Base-by-base conservation (phyloP, 148 eudicot genomes). In the Fagopyrum homotropicum region DNA sequence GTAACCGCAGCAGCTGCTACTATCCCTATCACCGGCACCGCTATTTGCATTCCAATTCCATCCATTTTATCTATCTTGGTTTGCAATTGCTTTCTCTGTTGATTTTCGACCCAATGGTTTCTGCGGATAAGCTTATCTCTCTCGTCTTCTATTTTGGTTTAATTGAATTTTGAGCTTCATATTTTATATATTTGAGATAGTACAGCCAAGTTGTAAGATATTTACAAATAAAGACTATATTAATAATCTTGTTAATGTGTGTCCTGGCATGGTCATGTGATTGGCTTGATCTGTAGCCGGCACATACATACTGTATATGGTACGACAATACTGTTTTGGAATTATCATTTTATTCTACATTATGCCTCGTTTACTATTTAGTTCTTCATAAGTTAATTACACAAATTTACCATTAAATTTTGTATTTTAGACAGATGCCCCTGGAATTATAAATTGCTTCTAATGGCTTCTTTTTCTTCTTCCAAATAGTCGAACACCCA, bases 1-100 rank as follows among this genome's bases (percentile, higher is more conserved):
- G 77, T 75, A 7, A 75, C 50, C 0, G 55, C 72, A 12, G 77
- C 72, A 7, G 57, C 72, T 4, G 77, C 77, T 26, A 75, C 72
- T 44, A 75, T 75, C 14, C 77, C 77, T 5, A 75, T 26, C 26
- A 63, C 50, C 51, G 77, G 77, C 22, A 75, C 45, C 14, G 56
- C 77, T 44, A 75, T 75, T 29, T 46, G 69, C 77, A 75, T 60
- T 48, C 45, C 56, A 7, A 22, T 19, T 10, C 50, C 73, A 4
- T 72, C 73, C 55, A 46, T 72, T n/a, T 72, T 5, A 22, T 2
- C 17, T 4, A 7, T 15, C 35, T 72, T 52, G 17, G 73, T 46
- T 48, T 71, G 45, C 11, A 35, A 9, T 14, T 14, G 71, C 71
- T 35, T 12, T 40, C 70, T 64, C 11, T 64, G 70, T 35, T 35